These are phyloP conservation scores for Diaporthe sp. DNA, from an alignment of 2,329 filamentous ascomycete species.

Conservation along the genomic window DNA sequence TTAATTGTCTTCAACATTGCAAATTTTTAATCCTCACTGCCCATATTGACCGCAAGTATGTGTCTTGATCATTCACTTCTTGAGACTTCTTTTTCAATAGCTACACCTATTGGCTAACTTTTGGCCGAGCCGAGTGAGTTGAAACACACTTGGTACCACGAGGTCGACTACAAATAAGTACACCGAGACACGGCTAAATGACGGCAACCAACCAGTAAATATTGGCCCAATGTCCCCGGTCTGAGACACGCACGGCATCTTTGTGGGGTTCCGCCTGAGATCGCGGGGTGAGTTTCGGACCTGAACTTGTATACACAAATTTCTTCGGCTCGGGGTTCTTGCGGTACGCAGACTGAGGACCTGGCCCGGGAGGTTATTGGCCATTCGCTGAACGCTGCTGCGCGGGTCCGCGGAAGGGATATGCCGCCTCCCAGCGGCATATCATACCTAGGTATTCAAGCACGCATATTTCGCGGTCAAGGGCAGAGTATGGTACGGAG, in stretches of 20 bases:
- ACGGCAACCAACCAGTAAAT: background rate
- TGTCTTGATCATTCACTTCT: too few species aligned
- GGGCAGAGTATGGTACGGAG: too few species aligned
- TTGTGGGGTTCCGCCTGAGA: background rate
- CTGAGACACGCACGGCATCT: background rate
- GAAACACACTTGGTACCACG: background rate
- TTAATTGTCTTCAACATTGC: too few species aligned
- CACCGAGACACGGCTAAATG: background rate
- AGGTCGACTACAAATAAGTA: background rate
- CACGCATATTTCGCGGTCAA: too few species aligned
- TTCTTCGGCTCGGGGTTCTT: background rate
- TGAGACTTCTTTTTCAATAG: too few species aligned
- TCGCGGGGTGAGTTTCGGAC: background rate
- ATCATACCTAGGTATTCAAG: too few species aligned
- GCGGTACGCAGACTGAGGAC: background rate
- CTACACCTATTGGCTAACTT: background rate
- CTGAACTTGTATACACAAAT: background rate
- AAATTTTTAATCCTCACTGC: too few species aligned
- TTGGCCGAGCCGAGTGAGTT: background rate
- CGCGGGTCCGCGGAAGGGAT: too few species aligned
- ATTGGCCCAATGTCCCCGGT: background rate
- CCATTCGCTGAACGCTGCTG: background rate
- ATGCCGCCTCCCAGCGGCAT: too few species aligned
- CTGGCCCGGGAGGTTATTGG: too few species aligned
- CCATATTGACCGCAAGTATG: too few species aligned